phyloP scores from a whole-genome alignment of 1,284 basidiomycete genomes.

The Inonotus obliquus region DNA sequence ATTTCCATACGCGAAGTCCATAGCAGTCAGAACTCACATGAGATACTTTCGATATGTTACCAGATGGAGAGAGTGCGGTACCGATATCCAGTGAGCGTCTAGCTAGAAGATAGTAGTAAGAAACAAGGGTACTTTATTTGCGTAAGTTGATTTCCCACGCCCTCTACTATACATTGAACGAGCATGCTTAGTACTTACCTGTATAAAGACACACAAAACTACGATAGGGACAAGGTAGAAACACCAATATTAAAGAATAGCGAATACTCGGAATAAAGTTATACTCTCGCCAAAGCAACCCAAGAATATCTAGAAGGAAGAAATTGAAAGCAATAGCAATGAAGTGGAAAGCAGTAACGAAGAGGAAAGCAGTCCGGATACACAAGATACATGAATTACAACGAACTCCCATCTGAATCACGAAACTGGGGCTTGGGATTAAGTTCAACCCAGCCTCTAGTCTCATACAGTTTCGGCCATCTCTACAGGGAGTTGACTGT shows the following conservation, averaged over 20 bases:
- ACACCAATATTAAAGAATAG: not conserved
- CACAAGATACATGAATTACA: not conserved
- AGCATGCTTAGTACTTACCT: too few relatives aligned
- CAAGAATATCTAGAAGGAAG: not conserved
- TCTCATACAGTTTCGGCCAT: constrained; percentile 41
- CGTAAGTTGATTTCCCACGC: too few relatives aligned
- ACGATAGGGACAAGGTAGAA: too few relatives aligned
- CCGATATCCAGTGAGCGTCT: too few relatives aligned
- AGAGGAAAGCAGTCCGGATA: not conserved
- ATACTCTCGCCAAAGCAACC: not conserved
- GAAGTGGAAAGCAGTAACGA: not conserved
- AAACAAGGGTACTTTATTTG: too few relatives aligned
- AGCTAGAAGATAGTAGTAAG: too few relatives aligned
- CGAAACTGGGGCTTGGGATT: not conserved
- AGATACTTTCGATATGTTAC: too few relatives aligned
- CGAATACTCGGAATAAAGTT: not conserved
- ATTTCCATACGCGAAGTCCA: too few relatives aligned
- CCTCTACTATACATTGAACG: too few relatives aligned
- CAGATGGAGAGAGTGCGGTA: too few relatives aligned
- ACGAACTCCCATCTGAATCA: not conserved
- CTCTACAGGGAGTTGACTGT: constrained; percentile 68
- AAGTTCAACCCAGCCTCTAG: not conserved
- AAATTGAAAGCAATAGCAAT: not conserved
- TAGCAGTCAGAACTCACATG: too few relatives aligned
- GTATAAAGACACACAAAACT: too few relatives aligned